Evolutionary conservation across 2,329 filamentous ascomycete species (phyloP).

Genomic region (Phoma herbarum): DNA sequence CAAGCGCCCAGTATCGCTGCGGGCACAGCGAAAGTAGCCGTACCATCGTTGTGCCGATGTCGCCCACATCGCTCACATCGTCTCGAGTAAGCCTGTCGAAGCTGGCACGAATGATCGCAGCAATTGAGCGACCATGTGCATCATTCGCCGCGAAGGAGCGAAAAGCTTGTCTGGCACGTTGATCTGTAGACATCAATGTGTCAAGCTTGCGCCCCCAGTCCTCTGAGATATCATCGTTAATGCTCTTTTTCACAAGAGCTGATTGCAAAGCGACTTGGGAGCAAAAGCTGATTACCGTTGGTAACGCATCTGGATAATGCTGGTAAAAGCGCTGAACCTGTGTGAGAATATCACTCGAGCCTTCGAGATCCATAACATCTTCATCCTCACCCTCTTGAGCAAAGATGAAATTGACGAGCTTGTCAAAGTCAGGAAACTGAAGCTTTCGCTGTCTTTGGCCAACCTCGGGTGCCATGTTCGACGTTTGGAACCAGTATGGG

Average conservation of each 20-base stretch:
- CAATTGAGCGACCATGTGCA: conserved; percentile 48
- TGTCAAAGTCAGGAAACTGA: conserved; percentile 55
- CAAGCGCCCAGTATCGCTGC: conserved; percentile 52
- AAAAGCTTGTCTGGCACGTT: conserved; percentile 68
- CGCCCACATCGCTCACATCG: conserved; percentile 52
- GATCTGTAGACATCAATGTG: conserved; percentile 74
- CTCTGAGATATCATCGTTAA: conserved; percentile 68
- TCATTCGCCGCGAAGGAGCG: conserved; percentile 57
- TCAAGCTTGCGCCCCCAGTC: conserved; percentile 88
- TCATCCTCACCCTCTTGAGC: conserved; percentile 45
- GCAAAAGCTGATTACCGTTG: conserved; percentile 75
- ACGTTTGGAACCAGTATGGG: conserved; percentile 73
- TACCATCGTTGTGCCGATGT: conserved; percentile 61
- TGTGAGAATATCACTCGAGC: conserved; percentile 35
- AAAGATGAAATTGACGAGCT: conserved; percentile 58
- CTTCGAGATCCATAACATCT: conserved; percentile 47
- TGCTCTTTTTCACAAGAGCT: conserved; percentile 58
- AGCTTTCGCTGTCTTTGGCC: conserved; percentile 31
- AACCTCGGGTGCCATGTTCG: conserved; percentile 57
- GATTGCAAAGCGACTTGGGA: conserved; percentile 68
- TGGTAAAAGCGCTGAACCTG: conserved; percentile 45
- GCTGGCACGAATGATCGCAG: conserved; percentile 55
- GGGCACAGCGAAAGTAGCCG: conserved; percentile 65
- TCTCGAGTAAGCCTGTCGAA: conserved; percentile 56
- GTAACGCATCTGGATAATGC: conserved; percentile 63